Base-by-base conservation (phyloP, 768 basidiomycete genomes). In the Melanogaster broomeanus region DNA sequence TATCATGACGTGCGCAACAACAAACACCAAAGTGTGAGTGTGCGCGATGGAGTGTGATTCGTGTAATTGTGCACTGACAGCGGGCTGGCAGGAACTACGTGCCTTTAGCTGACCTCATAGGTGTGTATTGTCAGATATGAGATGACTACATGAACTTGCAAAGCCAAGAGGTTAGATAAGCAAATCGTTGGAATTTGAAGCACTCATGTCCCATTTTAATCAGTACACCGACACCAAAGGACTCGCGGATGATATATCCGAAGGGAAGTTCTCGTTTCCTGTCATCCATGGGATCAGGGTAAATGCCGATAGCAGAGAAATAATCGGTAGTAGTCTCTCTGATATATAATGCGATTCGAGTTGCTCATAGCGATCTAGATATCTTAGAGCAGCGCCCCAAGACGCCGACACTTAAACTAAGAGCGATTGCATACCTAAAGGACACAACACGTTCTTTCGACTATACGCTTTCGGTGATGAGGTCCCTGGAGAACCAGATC, bases 251-350 rank as follows among this genome's bases (percentile, higher is more conserved):
- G 94, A 97, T 63, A 75, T 97, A 10, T 89, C 90, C 0, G 93
- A 97, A 70, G 93, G 93, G 4, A 97, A 97, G 70, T 97, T 97
- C 72, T 93, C 90, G 7, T 97, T 97, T 71, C 93, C 92, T 0
- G 77, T 95, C 44, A 86, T 97, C 0, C 94, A 96, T 65, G 84
- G 87, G n/a, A 85, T 96, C 31, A 83, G 87, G 19, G 82, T 88
- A 9, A 83, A 93, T 67, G 75, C 72, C 13, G 77, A 82, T 2
- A 91, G 90, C 63, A 78, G 83, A 16, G 85, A 87, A 67, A 77
- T 97, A 16, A 74, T 94, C 42, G 92, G 92, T 93, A 57, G 19
- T 40, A 53, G 85, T 74, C 38, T 34, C 11, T 21, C 49, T 28
- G 40, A 19, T 48, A 9, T 21, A 21, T 35, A 18, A 7, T 28